Conservation (phyloP, 1,139 yeast species). For the Protomyces macrosporus region DNA sequence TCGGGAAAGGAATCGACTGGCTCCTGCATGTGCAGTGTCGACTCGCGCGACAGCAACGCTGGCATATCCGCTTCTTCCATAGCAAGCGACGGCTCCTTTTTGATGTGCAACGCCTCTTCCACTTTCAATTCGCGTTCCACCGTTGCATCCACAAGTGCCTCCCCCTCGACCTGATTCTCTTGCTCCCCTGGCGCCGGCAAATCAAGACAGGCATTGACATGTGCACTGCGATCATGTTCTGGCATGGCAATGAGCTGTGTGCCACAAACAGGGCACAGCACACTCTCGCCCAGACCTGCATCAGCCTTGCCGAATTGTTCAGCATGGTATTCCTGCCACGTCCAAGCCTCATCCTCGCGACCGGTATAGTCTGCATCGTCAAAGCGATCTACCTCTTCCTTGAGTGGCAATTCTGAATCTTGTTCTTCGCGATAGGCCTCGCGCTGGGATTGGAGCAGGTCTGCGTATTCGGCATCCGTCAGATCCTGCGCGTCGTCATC, state of each 20-base stretch:
- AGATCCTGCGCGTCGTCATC: conserved; percentile 8
- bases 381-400: conserved; percentile 12
- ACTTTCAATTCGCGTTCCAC: conserved; percentile 3
- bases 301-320: conserved; percentile 14
- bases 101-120: conserved; percentile 2
- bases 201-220: conserved; percentile 21
- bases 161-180: conserved; percentile 16
- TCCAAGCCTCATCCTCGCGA: conserved; percentile 19
- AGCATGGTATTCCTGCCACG: conserved; percentile 25
- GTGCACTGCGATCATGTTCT: conserved; percentile 25
- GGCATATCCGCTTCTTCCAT: neutral
- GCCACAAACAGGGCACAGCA: conserved; percentile 21
- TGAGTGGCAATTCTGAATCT: neutral
- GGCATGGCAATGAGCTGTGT: conserved; percentile 5
- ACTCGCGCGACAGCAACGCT: neutral
- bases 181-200: conserved; percentile 12
- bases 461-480: conserved; percentile 5
- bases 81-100: neutral
- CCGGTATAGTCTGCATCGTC: conserved; percentile 18
- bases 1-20: neutral
- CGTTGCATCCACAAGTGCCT: conserved; percentile 12
- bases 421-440: conserved; percentile 7
- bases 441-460: neutral
- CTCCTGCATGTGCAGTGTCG: conserved; percentile 1
- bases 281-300: conserved; percentile 5